phyloP scores from a whole-genome alignment of 371 early-diverging fungal species.

The Funneliformis caledonium region DNA sequence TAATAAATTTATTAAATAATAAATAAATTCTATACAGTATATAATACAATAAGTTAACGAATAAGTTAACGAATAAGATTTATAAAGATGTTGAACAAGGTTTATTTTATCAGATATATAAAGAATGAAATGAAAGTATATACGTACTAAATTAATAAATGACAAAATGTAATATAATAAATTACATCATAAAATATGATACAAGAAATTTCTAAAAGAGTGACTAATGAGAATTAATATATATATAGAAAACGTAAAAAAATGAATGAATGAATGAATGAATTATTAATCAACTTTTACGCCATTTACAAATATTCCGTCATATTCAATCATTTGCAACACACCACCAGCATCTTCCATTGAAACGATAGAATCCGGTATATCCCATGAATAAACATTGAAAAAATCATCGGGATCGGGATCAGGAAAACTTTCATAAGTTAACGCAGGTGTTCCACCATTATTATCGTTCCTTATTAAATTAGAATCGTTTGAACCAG shows the following conservation, averaged over 20 bases:
- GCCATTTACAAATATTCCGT: constrained; percentile 32
- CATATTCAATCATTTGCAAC: constrained; percentile 36
- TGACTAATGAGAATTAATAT: not conserved
- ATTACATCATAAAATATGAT: not conserved
- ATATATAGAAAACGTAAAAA: not conserved
- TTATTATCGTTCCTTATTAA: not conserved
- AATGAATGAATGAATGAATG: not conserved
- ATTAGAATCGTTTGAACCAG: not conserved
- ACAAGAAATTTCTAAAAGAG: not conserved
- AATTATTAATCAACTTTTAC: constrained; percentile 18
- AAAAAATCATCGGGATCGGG: constrained; percentile 30
- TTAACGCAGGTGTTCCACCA: not conserved
- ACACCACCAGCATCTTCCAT: constrained; percentile 34
- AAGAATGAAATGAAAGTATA: not conserved
- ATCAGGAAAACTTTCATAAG: constrained; percentile 38
- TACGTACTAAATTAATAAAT: no score
- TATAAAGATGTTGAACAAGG: not conserved
- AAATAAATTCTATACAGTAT: not conserved
- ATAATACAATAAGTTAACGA: not conserved
- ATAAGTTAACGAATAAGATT: not conserved
- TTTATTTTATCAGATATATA: not conserved
- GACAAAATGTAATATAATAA: not conserved
- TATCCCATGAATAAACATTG: constrained; percentile 29
- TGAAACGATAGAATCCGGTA: constrained; percentile 27
- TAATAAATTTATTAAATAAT: not conserved